Conservation (phyloP, 2,329 filamentous ascomycete species). For the Nothophaeocryptopus gaeumannii region DNA sequence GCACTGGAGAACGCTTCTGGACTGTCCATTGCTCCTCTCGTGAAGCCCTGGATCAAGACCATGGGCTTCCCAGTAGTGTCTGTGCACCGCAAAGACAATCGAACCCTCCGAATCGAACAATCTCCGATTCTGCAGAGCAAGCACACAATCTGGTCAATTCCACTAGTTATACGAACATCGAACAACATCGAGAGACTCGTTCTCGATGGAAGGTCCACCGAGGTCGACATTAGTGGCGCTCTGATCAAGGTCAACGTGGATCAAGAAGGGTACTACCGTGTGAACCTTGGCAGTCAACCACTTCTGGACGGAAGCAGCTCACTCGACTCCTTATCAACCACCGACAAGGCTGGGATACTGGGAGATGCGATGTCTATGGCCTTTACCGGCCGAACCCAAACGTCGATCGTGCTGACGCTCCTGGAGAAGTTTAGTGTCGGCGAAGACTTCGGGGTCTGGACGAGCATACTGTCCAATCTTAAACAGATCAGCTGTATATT, state of each 20-base stretch:
- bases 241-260: slow-evolving; percentile 98
- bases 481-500: not conserved
- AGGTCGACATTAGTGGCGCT: slow-evolving; percentile 75
- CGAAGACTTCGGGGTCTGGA: not conserved
- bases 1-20: slow-evolving; percentile 84
- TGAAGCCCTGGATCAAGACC: slow-evolving; percentile 96
- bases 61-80: slow-evolving; percentile 89
- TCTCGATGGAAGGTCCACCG: slow-evolving; percentile 67
- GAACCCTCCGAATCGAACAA: slow-evolving; percentile 93
- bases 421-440: not conserved
- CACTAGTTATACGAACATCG: slow-evolving; percentile 80
- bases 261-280: slow-evolving; percentile 88
- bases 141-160: slow-evolving; percentile 80
- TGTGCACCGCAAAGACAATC: slow-evolving; percentile 65
- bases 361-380: slow-evolving; percentile 82
- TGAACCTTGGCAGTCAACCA: slow-evolving; percentile 78
- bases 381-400: slow-evolving; percentile 67
- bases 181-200: slow-evolving; percentile 76
- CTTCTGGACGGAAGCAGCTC: slow-evolving; percentile 83
- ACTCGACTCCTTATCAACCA: slow-evolving; percentile 73
- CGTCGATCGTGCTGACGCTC: too few relatives aligned
- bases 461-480: not conserved
- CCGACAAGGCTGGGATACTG: slow-evolving; percentile 92
- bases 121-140: slow-evolving; percentile 90
- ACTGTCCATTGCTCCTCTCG: slow-evolving; percentile 86